Evolutionary conservation across 225 moss, liverwort and hornwort genomes (phyloP), one percentile per base, ranked within the genome.

Genomic region (Bryoerythrophyllum caledonicum): DNA sequence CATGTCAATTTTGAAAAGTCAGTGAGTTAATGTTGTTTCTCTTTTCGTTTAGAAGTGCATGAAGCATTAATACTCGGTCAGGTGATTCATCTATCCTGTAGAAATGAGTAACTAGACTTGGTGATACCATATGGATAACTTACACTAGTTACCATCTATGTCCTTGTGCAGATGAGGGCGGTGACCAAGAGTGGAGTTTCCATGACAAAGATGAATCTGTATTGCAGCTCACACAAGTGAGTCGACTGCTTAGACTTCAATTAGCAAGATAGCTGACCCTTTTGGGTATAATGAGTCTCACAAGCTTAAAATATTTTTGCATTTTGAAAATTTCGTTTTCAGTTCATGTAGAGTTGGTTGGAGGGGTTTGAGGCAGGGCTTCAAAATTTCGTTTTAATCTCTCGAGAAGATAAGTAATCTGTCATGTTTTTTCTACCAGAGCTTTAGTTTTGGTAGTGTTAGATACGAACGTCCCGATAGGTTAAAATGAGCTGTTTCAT

Each of bases 141-240:
- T 30, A 72, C 41, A 25, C 58, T 25, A 30, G 32, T 43, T 76
- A 56, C 12, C 51, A 34, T 75, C 11, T 71, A 71, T 55, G 51
- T 81, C 65, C 48, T 54, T 59, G 23, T 65, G 24, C 86, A 99
- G 97, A 88, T 95, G 77, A 90, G 89, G 83, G 90, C 87, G 67
- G 78, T 91, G 74, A 95, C 92, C 79, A 95, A 88, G 87, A 88
- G 80, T 78, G 99, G 99, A 84, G 63, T 75, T 25, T 63, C 90
- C 10, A 85, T 93, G 88, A 95, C 99, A 62, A 82, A 75, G 73
- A 95, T 99, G 99, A 82, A 91, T 74, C 80, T 90, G 60, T 95
- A 84, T 84, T 99, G 99, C 82, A 89, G 93, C 70, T 81, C 76
- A 58, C 99, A 99, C 76, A 99, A 89, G 97, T 94, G 81, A 82